These are phyloP conservation scores for Neocucurbitaria cava DNA, from an alignment of 2,329 filamentous ascomycete genomes.

Conservation along the genomic window DNA sequence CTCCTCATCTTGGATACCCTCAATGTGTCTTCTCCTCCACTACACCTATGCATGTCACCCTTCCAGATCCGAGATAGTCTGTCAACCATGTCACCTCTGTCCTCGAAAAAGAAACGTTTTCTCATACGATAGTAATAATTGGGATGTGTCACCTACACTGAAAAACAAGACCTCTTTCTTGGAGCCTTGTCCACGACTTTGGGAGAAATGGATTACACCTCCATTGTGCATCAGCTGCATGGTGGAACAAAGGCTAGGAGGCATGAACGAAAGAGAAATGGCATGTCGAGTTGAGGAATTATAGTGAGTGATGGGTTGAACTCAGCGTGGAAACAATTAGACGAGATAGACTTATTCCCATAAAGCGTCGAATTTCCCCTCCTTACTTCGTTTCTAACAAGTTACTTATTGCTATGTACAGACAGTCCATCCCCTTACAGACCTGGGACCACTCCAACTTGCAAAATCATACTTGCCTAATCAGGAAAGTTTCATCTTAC, in stretches of 20 bases:
- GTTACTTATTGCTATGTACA: too few relatives aligned
- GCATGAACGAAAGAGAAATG: not conserved
- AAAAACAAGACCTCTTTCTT: constrained; percentile 10
- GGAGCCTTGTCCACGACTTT: constrained; percentile 17
- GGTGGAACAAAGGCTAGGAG: not conserved
- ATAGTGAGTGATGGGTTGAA: too few relatives aligned
- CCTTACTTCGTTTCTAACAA: too few relatives aligned
- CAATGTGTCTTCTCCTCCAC: not conserved
- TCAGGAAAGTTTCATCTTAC: too few relatives aligned
- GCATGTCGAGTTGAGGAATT: not conserved
- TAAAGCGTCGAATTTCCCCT: too few relatives aligned
- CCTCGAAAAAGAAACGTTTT: not conserved
- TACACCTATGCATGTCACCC: not conserved
- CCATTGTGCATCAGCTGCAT: constrained; percentile 25
- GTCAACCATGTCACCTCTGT: constrained; percentile 21
- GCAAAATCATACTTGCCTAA: too few relatives aligned
- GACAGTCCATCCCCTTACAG: too few relatives aligned
- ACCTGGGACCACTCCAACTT: too few relatives aligned
- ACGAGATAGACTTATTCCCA: too few relatives aligned
- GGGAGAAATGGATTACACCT: constrained; percentile 26
- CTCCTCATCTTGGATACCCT: not conserved
- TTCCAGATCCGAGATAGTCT: not conserved
- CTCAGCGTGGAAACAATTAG: too few relatives aligned
- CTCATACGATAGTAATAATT: not conserved
- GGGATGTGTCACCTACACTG: not conserved